phyloP scores from a whole-genome alignment of 495 filamentous ascomycete species.

The Penicillium arizonense region DNA sequence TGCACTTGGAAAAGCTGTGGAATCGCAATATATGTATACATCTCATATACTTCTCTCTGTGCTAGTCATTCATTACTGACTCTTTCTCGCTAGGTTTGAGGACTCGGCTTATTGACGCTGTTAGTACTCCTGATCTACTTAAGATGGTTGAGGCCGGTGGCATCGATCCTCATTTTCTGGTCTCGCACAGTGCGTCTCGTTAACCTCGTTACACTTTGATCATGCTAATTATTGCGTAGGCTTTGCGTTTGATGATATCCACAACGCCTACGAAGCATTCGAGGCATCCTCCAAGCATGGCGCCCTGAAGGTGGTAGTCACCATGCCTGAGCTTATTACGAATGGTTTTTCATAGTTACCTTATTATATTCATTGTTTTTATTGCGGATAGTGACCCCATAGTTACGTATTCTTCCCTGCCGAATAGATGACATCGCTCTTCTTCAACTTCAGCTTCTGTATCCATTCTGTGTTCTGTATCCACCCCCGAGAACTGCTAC shows the following conservation, averaged over 20 bases:
- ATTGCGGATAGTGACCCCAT: no score
- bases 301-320: not conserved
- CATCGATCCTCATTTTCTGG: not conserved
- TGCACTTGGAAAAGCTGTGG: conserved; percentile 39
- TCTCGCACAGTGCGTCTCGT: not conserved
- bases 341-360: no score
- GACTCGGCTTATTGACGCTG: conserved; percentile 5
- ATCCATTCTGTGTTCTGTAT: no score
- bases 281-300: conserved; percentile 1
- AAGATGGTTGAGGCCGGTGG: not conserved
- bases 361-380: no score
- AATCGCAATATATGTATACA: conserved; percentile 38
- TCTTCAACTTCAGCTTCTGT: no score
- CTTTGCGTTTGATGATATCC: conserved; percentile 1
- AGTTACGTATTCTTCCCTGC: no score
- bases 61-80: not conserved
- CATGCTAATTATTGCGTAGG: not conserved
- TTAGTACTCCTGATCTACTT: conserved; percentile 1
- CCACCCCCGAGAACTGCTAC: no score
- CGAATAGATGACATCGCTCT: no score
- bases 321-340: no score
- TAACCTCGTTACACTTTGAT: not conserved
- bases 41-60: not conserved
- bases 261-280: conserved; percentile 1
- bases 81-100: not conserved